Evolutionary conservation across 768 basidiomycete species (phyloP), one percentile per base, ranked within the genome.

Genomic region (Termitomyces sp.): DNA sequence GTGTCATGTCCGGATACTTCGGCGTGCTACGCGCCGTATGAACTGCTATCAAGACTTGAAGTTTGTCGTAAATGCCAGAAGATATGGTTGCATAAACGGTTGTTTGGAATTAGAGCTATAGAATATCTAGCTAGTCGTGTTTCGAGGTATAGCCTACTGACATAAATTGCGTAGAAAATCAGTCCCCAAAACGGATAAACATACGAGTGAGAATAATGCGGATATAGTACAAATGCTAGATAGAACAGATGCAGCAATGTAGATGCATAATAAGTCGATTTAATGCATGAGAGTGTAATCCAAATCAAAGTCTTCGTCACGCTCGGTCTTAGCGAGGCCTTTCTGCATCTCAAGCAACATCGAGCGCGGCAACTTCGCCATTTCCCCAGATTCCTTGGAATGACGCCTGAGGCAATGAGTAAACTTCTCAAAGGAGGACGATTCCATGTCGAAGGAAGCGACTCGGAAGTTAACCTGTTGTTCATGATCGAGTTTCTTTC

Each of bases 301-400:
- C 14, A 50, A 13, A 2, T 49, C n/a, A 5, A 58, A 58, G 35
- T 58, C 57, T 10, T 58, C 57, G 20, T 58, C 57, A 6, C 50
- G 43, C 0, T 58, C 50, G 8, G 57, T 58, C 35, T 24, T 53
- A 1, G 57, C 57, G 9, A 58, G 38, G 10, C 57, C 57, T 30
- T 53, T 32, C 12, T 22, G 32, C 57, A 58, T 53, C 35, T 53
- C 26, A 5, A 36, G 26, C 36, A 53, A 18, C 13, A 33, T 32
- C 13, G 51, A 47, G 18, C 10, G 44, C 24, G 57, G 44, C 10
- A 58, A 22, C 20, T 46, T 47, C 14, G 46, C 51, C n/a, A 58
- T 45, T 13, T 58, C 57, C 6, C 30, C 44, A 0, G 45, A 32
- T 40, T 53, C 51, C 6, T 32, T 42, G 0, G 24, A 13, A 42